phyloP scores from a whole-genome alignment of 2,329 filamentous ascomycete genomes.

The Alternaria dauci region DNA sequence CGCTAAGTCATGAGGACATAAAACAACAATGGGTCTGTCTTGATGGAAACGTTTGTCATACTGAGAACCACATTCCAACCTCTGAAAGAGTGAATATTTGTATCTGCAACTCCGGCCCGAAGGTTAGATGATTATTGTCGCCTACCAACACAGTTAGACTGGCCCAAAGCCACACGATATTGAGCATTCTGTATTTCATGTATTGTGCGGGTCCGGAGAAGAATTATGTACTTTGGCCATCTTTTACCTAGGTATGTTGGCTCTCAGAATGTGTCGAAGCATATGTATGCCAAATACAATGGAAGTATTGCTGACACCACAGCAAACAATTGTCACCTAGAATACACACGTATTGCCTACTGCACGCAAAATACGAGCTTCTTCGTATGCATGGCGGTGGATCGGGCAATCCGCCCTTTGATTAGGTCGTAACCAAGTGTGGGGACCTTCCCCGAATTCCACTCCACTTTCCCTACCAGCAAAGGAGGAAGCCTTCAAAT shows the following conservation, averaged over 20 bases:
- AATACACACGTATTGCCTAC: not conserved
- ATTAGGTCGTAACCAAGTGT: not conserved
- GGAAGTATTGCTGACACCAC: not conserved
- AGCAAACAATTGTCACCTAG: not conserved
- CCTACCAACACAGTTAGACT: not conserved
- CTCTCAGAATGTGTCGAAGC: not conserved
- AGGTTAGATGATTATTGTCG: not conserved
- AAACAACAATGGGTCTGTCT: too few species aligned
- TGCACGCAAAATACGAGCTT: not conserved
- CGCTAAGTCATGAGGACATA: too few species aligned
- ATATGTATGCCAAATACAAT: not conserved
- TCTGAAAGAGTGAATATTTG: too few species aligned
- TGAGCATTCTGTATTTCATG: not conserved
- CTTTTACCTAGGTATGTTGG: not conserved
- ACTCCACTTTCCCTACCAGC: constrained; percentile 1
- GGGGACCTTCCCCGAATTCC: not conserved
- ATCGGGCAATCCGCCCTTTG: not conserved
- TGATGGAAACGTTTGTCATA: too few species aligned
- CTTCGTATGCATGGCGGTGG: not conserved
- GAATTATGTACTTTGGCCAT: not conserved
- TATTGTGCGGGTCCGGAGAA: not conserved
- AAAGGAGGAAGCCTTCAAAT: not conserved
- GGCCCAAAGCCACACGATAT: not conserved
- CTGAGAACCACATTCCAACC: too few species aligned
- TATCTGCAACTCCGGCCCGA: too few species aligned